Base-by-base conservation (phyloP, 1,284 basidiomycete genomes). In the Moesziomyces aphidis region DNA sequence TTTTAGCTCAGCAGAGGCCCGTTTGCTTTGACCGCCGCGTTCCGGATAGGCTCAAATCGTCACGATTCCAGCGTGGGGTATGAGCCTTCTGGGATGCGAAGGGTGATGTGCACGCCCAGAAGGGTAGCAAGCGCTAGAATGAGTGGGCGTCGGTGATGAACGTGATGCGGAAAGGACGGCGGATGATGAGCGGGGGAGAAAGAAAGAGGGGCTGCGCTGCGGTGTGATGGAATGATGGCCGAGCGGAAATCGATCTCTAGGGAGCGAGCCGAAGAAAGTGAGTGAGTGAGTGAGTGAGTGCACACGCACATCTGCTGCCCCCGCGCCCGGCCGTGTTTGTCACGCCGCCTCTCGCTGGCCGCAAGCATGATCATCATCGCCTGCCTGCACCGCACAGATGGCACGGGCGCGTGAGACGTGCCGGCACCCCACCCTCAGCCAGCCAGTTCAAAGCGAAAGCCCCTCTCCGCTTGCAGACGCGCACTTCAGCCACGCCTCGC, bases 321-420 rank as follows among this genome's bases (percentile, higher is more conserved):
- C 31, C 39, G 17, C 17, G 39, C 39, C 39, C 39, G 15, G 17
- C 17, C 39, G 6, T 42, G 39, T 42, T 42, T 42, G 39, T 17
- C 31, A 34, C 31, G 31, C 31, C 31, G 10, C 10, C 31, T 11
- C 31, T 34, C 31, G 31, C 31, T 34, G 31, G 31, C 31, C 11
- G 13, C 10, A 10, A 34, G 5, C 31, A 34, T 34, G 11, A 31
- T 34, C 31, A 34, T 34, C 31, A 7, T 34, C 31, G 31, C 31
- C 31, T 34, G 31, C 11, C 31, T 10, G 10, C 31, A 11, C 39
- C 17, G 15, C 15, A 42, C 15, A 1, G 28, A 51, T 61, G 60
- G 61, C 61, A 55, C 49, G 61, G 23, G 61, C 61, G 61, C 61
- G 61, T 62, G 61, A 62, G 61, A 23, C 52, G n/a, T 39, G 46